Conservation (phyloP, 2,329 filamentous ascomycete genomes). For the Lecanoromycetidae sp. region DNA sequence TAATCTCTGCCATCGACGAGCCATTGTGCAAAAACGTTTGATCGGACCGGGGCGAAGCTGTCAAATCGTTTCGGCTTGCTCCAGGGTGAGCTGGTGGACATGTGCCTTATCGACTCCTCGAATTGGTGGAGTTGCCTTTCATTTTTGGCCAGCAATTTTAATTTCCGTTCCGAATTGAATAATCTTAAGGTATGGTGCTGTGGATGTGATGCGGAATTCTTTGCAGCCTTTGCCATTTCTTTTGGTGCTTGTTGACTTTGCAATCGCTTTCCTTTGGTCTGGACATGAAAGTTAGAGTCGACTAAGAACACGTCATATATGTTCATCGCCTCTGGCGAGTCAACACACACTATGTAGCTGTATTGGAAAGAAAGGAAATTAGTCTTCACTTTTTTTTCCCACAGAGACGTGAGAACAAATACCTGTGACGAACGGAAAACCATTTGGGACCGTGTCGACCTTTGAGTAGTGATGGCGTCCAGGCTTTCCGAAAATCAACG, state of each 20-base stretch:
- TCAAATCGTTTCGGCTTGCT: slow-evolving; percentile 72
- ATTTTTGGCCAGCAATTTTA: slow-evolving; percentile 82
- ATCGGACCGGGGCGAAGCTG: slow-evolving; percentile 83
- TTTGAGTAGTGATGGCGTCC: slow-evolving; percentile 67
- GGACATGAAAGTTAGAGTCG: slow-evolving; percentile 72
- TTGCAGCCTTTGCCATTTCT: slow-evolving; percentile 53
- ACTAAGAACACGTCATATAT: slow-evolving; percentile 98
- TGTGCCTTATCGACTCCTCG: slow-evolving; percentile 79
- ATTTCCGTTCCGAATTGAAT: slow-evolving; percentile 81
- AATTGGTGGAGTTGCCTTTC: slow-evolving; percentile 85
- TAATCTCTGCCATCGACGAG: slow-evolving; percentile 93
- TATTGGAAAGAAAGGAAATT: too few relatives aligned
- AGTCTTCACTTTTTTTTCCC: too few relatives aligned
- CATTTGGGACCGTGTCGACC: slow-evolving; percentile 82
- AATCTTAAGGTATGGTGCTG: slow-evolving; percentile 79
- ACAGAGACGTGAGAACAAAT: too few relatives aligned
- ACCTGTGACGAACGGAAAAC: slow-evolving; percentile 94
- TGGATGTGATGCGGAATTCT: slow-evolving; percentile 46
- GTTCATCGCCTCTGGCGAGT: slow-evolving; percentile 96
- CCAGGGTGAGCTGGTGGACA: slow-evolving; percentile 76
- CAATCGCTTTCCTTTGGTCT: slow-evolving; percentile 50
- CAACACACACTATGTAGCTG: slow-evolving; percentile 97
- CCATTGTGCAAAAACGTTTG: slow-evolving; percentile 85
- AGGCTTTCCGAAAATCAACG: slow-evolving; percentile 68
- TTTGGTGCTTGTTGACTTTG: slow-evolving; percentile 42